phyloP scores from a whole-genome alignment of 305 asterid genomes.

The Coffea humblotiana region DNA sequence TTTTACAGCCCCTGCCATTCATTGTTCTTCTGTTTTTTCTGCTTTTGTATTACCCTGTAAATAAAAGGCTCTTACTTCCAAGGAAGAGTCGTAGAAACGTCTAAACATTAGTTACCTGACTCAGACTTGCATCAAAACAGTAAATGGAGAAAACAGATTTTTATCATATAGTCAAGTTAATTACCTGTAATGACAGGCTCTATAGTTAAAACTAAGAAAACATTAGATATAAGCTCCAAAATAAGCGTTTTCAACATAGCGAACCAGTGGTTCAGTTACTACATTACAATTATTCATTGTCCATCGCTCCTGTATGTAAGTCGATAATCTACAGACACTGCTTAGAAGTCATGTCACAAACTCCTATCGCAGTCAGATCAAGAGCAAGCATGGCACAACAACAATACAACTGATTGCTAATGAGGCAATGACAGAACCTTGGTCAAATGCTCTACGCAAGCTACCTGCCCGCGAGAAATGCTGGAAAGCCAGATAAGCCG shows the following conservation, averaged over 20 bases:
- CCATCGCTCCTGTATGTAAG: background rate
- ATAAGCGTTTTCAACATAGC: background rate
- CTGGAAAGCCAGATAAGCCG: slow-evolving; percentile 86
- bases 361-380: slow-evolving; percentile 41
- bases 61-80: slow-evolving; percentile 3
- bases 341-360: slow-evolving; percentile 14
- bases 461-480: slow-evolving; percentile 76
- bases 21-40: background rate
- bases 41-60: background rate
- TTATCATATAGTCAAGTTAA: background rate
- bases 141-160: background rate
- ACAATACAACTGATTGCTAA: slow-evolving; percentile 67
- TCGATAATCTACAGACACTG: background rate
- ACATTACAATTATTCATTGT: background rate
- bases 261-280: background rate
- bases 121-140: background rate
- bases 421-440: slow-evolving; percentile 81
- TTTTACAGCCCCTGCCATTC: background rate
- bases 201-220: background rate
- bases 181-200: background rate
- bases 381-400: slow-evolving; percentile 65
- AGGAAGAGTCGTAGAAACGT: background rate
- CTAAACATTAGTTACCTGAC: background rate
- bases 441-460: slow-evolving; percentile 68
- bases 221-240: background rate